phyloP scores from a whole-genome alignment of 345 rosid genomes.

The Camelina neglecta region DNA sequence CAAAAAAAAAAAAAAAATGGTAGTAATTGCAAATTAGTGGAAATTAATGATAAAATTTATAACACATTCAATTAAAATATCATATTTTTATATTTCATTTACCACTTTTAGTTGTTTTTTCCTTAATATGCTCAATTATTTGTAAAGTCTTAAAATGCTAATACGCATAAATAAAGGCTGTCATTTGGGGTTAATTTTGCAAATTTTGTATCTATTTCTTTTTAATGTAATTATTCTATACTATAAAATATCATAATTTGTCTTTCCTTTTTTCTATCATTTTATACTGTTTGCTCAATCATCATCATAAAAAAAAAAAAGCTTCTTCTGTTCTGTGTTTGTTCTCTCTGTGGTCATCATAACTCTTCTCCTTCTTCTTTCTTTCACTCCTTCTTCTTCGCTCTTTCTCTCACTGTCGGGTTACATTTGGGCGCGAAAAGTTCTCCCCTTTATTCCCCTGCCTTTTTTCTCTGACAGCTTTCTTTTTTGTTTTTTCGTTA shows the following conservation, averaged over 20 bases:
- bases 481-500: too few relatives aligned
- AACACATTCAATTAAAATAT: not conserved
- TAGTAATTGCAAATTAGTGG: slow-evolving; percentile 35
- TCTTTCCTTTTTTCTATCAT: slow-evolving; percentile 11
- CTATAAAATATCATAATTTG: slow-evolving; percentile 24
- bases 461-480: not conserved
- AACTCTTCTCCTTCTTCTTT: slow-evolving; percentile 33
- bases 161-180: slow-evolving; percentile 35
- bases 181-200: slow-evolving; percentile 30
- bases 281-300: slow-evolving; percentile 15
- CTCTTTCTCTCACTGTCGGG: slow-evolving; percentile 23
- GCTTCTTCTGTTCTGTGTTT: not conserved
- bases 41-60: slow-evolving; percentile 4
- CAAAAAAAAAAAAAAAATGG: not conserved
- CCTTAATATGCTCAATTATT: slow-evolving; percentile 10
- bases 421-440: slow-evolving; percentile 39
- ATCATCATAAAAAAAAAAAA: not conserved
- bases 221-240: slow-evolving; percentile 18
- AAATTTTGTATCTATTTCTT: not conserved
- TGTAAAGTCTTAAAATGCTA: slow-evolving; percentile 7
- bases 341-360: slow-evolving; percentile 25
- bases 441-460: not conserved
- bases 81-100: not conserved
- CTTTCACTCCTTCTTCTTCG: slow-evolving; percentile 20
- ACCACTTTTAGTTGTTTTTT: not conserved